These are phyloP conservation scores for Globisporangium solare DNA, from an alignment of 352 stramenopile genomes.

Conservation along the genomic window DNA sequence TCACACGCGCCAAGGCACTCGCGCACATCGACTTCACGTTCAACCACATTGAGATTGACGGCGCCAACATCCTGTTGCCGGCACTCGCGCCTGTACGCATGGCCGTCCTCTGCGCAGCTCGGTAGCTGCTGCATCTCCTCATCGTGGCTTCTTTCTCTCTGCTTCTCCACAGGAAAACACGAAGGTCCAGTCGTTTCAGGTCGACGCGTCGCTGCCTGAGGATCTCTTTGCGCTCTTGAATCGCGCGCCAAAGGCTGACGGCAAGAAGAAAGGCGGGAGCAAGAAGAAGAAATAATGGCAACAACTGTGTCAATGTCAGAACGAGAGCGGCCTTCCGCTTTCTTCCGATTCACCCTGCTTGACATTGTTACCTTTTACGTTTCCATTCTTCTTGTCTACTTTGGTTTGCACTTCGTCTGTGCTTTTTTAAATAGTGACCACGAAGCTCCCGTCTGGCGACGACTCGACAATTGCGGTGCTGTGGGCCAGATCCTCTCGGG, in stretches of 20 bases:
- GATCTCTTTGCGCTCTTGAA: conserved; percentile 76
- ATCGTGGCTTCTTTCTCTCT: not conserved
- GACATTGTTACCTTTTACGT: not conserved
- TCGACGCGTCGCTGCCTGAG: conserved; percentile 64
- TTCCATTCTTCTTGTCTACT: no score
- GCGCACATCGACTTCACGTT: conserved; percentile 75
- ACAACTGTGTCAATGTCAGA: not conserved
- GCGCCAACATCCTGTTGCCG: conserved; percentile 54
- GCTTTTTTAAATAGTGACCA: conserved; percentile 63
- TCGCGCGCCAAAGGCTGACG: conserved; percentile 56
- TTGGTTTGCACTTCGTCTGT: no score
- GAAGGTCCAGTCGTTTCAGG: conserved; percentile 70
- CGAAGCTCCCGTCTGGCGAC: conserved; percentile 49
- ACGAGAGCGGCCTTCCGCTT: not conserved
- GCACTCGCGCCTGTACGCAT: conserved; percentile 38
- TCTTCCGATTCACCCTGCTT: conserved; percentile 3
- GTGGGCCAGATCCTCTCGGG: no score
- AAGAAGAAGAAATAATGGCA: conserved; percentile 62
- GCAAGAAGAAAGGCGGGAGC: conserved; percentile 65
- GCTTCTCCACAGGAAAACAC: conserved; percentile 33
- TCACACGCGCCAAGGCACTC: conserved; percentile 60
- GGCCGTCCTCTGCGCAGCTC: not conserved
- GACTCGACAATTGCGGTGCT: conserved; percentile 32
- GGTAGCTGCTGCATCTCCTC: not conserved
- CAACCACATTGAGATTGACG: conserved; percentile 66